Evolutionary conservation across 2,329 filamentous ascomycete species (phyloP).

Genomic region (Aureobasidium mangrovei): DNA sequence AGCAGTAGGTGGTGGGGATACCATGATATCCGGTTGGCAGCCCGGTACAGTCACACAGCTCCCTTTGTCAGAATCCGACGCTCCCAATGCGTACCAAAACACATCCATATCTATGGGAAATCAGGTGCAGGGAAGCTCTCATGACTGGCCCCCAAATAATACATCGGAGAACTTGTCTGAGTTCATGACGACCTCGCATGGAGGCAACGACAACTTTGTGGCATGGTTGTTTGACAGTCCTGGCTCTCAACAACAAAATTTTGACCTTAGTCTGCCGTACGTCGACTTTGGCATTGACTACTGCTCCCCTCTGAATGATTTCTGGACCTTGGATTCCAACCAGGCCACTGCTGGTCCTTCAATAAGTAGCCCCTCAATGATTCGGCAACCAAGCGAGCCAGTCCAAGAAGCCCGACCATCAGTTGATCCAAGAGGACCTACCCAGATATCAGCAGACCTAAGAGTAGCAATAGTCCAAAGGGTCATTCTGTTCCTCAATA

Average conservation of each 20-base stretch:
- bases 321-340: background rate
- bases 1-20: too few species aligned
- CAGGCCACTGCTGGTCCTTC: background rate
- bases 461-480: background rate
- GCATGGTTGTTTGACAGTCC: conserved; percentile 24
- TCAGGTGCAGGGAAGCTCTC: background rate
- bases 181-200: background rate
- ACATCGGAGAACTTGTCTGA: background rate
- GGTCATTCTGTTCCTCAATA: background rate
- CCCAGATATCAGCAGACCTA: background rate
- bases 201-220: conserved; percentile 20
- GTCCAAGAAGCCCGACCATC: background rate
- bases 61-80: too few species aligned
- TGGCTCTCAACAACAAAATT: conserved; percentile 19
- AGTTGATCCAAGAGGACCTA: background rate
- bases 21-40: too few species aligned
- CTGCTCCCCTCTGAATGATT: conserved; percentile 1
- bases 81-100: too few species aligned
- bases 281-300: conserved; percentile 22
- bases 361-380: too few species aligned
- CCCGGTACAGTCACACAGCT: too few species aligned
- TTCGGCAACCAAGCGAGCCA: too few species aligned
- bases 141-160: background rate
- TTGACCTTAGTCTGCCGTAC: conserved; percentile 20
- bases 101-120: too few species aligned